phyloP scores from a whole-genome alignment of 495 filamentous ascomycete genomes.

The Hypoxylon cercidicola region DNA sequence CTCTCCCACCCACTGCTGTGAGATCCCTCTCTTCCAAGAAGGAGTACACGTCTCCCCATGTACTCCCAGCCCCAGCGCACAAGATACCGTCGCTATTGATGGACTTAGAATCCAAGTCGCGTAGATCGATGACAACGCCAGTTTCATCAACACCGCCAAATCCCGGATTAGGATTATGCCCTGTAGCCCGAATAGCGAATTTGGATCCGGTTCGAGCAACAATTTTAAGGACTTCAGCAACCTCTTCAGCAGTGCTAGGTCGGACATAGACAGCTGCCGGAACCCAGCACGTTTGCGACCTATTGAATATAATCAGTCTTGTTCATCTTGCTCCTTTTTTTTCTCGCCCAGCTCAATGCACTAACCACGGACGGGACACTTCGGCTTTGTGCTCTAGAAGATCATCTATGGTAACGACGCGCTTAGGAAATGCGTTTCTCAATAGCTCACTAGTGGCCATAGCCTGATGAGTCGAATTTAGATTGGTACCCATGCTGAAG shows the following conservation, averaged over 20 bases:
- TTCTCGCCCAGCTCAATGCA: not conserved
- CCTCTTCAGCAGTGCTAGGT: conserved; percentile 5
- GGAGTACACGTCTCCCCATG: not conserved
- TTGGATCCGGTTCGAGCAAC: conserved; percentile 41
- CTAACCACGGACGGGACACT: not conserved
- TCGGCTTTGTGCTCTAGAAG: not conserved
- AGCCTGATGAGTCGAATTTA: not conserved
- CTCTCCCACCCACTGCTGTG: not conserved
- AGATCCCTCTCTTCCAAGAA: not conserved
- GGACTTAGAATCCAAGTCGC: not conserved
- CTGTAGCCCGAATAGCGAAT: conserved; percentile 59
- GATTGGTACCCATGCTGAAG: not conserved
- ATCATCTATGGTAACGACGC: not conserved
- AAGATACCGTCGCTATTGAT: not conserved
- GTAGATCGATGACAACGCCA: conserved; percentile 55
- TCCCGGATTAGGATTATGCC: conserved; percentile 55
- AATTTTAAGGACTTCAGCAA: conserved; percentile 39
- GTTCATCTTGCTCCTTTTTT: not conserved
- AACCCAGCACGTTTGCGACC: conserved; percentile 11
- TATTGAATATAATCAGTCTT: not conserved
- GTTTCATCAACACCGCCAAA: conserved; percentile 46
- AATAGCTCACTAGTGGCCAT: not conserved
- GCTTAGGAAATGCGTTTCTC: not conserved
- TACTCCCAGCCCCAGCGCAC: not conserved
- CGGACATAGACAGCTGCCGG: conserved; percentile 3